These are phyloP conservation scores for Suhomyces terraborum DNA, from an alignment of 1,139 yeast species.

Conservation along the genomic window DNA sequence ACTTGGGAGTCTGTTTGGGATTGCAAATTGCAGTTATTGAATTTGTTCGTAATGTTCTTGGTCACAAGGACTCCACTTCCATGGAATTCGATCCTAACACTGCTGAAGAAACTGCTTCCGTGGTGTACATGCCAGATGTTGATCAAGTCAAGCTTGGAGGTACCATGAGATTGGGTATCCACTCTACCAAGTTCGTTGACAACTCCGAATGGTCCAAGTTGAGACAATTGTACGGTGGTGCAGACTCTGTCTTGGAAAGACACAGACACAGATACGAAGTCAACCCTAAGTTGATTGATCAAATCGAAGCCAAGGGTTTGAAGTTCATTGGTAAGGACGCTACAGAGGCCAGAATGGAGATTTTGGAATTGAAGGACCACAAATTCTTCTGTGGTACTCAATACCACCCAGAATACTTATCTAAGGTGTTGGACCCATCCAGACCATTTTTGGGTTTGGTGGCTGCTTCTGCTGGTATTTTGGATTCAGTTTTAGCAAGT, in stretches of 20 bases:
- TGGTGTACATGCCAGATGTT: slow-evolving; percentile 98
- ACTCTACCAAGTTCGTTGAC: slow-evolving; percentile 79
- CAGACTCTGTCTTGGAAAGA: slow-evolving; percentile 77
- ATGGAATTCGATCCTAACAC: slow-evolving; percentile 76
- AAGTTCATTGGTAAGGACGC: slow-evolving; percentile 94
- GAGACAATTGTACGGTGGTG: slow-evolving; percentile 78
- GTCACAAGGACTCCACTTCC: slow-evolving; percentile 70
- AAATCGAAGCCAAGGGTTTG: slow-evolving; percentile 77
- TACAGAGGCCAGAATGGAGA: slow-evolving; percentile 88
- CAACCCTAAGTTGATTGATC: slow-evolving; percentile 75
- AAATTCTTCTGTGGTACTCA: slow-evolving; percentile 95
- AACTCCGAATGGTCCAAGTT: slow-evolving; percentile 71
- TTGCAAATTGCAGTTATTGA: slow-evolving; percentile 97
- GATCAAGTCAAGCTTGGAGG: slow-evolving; percentile 97
- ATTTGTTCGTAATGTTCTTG: slow-evolving; percentile 80
- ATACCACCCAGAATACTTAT: slow-evolving; percentile 96
- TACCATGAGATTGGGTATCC: slow-evolving; percentile 96
- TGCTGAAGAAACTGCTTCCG: slow-evolving; percentile 69
- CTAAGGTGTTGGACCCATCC: slow-evolving; percentile 95
- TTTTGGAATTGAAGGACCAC: slow-evolving; percentile 76
- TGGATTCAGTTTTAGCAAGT: slow-evolving; percentile 59
- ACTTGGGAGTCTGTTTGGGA: slow-evolving; percentile 95
- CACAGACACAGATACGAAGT: slow-evolving; percentile 99
- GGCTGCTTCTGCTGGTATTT: slow-evolving; percentile 85
- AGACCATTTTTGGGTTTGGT: slow-evolving; percentile 94